Conservation (phyloP, 139 green algal species). For the Closterium sp. region DNA sequence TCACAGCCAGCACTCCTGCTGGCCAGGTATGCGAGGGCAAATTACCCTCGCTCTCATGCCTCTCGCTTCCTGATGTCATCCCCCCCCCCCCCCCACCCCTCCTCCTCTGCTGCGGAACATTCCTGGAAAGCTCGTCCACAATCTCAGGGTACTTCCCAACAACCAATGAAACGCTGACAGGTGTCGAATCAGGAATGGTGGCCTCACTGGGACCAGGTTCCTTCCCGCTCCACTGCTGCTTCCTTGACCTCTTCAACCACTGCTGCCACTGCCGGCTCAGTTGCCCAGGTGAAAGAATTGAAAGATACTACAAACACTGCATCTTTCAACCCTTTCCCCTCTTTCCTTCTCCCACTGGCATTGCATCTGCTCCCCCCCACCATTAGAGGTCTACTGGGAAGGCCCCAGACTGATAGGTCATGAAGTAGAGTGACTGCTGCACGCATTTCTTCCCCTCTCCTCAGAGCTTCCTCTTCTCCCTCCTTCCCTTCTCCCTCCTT, state of each 20-base stretch:
- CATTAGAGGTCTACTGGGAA: neutral
- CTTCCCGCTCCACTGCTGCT: neutral
- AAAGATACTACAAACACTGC: too few species aligned
- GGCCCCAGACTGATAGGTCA: neutral
- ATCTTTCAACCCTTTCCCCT: neutral
- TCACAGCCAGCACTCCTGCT: too few species aligned
- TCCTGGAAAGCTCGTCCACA: neutral
- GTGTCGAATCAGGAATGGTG: neutral
- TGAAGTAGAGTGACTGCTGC: neutral
- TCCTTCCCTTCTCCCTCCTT: too few species aligned
- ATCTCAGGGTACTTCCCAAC: neutral
- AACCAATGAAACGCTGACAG: neutral
- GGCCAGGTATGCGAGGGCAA: too few species aligned
- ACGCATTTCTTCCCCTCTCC: neutral
- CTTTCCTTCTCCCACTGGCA: neutral
- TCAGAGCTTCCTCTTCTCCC: neutral
- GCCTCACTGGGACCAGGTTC: neutral
- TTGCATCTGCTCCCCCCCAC: neutral
- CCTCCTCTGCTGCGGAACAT: neutral
- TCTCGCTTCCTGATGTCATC: neutral
- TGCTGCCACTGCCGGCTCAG: neutral
- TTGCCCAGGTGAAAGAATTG: too few species aligned
- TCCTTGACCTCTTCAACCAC: neutral
- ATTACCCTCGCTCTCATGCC: too few species aligned
- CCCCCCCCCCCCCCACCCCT: too few species aligned